phyloP scores from a whole-genome alignment of 2,329 filamentous ascomycete species.

The Trichocomaceae sp. region DNA sequence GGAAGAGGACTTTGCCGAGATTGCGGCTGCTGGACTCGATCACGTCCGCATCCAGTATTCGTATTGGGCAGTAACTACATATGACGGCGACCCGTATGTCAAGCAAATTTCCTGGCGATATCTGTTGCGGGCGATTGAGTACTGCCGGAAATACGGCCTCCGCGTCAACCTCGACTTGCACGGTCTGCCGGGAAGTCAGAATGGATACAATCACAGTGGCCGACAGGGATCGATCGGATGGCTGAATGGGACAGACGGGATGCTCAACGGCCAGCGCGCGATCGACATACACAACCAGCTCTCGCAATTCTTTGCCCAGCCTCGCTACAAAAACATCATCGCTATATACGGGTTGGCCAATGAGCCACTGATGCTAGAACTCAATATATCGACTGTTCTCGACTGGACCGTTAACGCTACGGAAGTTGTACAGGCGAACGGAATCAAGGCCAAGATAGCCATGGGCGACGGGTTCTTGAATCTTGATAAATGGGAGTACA shows the following conservation, averaged over 20 bases:
- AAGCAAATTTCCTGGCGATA: slow-evolving; percentile 87
- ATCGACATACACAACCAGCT: slow-evolving; percentile 82
- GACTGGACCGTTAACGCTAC: slow-evolving; percentile 74
- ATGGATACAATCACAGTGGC: slow-evolving; percentile 96
- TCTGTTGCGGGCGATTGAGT: slow-evolving; percentile 85
- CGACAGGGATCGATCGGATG: slow-evolving; percentile 73
- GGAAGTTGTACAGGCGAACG: slow-evolving; percentile 66
- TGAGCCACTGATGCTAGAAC: slow-evolving; percentile 77
- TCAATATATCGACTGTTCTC: slow-evolving; percentile 62
- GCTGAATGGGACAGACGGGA: slow-evolving; percentile 84
- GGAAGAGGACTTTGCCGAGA: slow-evolving; percentile 75
- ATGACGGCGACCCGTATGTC: slow-evolving; percentile 81
- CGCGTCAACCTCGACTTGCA: slow-evolving; percentile 91
- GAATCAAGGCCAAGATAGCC: slow-evolving; percentile 64
- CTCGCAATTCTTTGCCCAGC: slow-evolving; percentile 86
- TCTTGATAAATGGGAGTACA: slow-evolving; percentile 80
- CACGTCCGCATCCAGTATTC: slow-evolving; percentile 94
- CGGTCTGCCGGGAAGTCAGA: slow-evolving; percentile 85
- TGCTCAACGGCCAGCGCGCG: slow-evolving; percentile 69
- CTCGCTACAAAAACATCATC: slow-evolving; percentile 85
- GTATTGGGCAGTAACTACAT: slow-evolving; percentile 88
- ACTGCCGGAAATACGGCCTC: slow-evolving; percentile 83
- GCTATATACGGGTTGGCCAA: slow-evolving; percentile 92
- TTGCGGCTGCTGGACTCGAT: slow-evolving; percentile 80
- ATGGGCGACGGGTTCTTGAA: slow-evolving; percentile 96